A percentile compares a stretch with the other conserved stretches of the same genome.
These are phyloP conservation scores for Penicillium sp. DNA, from an alignment of 2,329 filamentous ascomycete genomes.

Conservation along the genomic window DNA sequence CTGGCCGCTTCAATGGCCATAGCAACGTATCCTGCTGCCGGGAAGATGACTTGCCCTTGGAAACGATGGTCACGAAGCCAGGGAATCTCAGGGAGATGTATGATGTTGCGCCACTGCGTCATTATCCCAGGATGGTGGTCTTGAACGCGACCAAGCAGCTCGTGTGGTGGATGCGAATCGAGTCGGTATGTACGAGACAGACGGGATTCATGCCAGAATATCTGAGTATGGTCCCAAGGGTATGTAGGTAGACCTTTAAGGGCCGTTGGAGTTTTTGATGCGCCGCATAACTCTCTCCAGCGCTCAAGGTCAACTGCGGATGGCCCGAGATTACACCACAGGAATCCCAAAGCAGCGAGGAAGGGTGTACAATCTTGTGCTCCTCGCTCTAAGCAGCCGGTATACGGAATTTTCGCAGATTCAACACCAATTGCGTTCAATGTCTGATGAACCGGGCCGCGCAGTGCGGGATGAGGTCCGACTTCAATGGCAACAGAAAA, in stretches of 20 bases:
- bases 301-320: neutral
- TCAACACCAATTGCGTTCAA: conserved; percentile 1
- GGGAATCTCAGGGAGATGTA: conserved; percentile 2
- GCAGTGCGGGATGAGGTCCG: conserved; percentile 39
- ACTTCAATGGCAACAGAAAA: conserved; percentile 28
- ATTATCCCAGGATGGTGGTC: conserved; percentile 9
- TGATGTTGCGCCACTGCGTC: conserved; percentile 12
- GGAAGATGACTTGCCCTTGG: conserved; percentile 4
- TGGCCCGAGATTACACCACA: conserved; percentile 24
- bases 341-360: conserved; percentile 16
- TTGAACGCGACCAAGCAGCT: neutral
- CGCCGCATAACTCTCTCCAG: neutral
- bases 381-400: conserved; percentile 14
- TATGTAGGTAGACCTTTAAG: conserved; percentile 20
- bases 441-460: conserved; percentile 27
- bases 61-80: conserved; percentile 6
- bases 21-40: conserved; percentile 2
- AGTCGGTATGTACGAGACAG: neutral
- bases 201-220: conserved; percentile 21
- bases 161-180: neutral
- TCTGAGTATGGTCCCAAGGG: conserved; percentile 22
- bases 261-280: neutral
- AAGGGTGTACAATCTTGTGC: conserved; percentile 16
- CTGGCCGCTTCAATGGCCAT: conserved; percentile 4
- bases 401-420: conserved; percentile 14